These are phyloP conservation scores for Magnaporthiopsis incrustans DNA, from an alignment of 2,329 filamentous ascomycete species.

Conservation along the genomic window DNA sequence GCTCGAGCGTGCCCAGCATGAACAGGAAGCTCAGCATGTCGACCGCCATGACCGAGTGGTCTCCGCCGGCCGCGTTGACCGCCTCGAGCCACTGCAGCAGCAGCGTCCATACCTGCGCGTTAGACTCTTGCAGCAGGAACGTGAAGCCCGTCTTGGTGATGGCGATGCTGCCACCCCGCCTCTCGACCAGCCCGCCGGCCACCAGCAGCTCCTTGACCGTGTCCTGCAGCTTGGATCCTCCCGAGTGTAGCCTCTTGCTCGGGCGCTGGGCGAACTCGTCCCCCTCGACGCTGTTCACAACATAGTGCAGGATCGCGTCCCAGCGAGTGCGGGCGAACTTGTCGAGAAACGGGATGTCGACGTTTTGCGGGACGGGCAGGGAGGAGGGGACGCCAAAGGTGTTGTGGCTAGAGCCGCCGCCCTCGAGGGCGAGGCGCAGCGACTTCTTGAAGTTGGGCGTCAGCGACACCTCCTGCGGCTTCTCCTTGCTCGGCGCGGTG, in stretches of 20 bases:
- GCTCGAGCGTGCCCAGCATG: slow-evolving; percentile 84
- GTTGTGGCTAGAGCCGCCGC: slow-evolving; percentile 66
- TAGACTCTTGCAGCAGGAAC: slow-evolving; percentile 89
- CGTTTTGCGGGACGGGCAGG: slow-evolving; percentile 50
- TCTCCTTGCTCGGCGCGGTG: slow-evolving; percentile 50
- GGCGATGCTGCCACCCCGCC: slow-evolving; percentile 40
- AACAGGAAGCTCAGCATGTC: slow-evolving; percentile 96
- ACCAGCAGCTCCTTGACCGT: slow-evolving; percentile 81
- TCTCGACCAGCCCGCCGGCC: slow-evolving; percentile 71
- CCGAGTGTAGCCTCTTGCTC: slow-evolving; percentile 27
- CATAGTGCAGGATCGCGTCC: slow-evolving; percentile 94
- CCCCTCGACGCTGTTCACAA: slow-evolving; percentile 66
- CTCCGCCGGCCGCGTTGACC: slow-evolving; percentile 33
- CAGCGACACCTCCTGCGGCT: slow-evolving; percentile 64
- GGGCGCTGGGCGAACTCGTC: slow-evolving; percentile 39
- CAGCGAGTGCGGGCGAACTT: slow-evolving; percentile 80
- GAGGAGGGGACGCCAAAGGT: slow-evolving; percentile 85
- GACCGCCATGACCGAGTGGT: slow-evolving; percentile 48
- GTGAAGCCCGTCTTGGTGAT: slow-evolving; percentile 94
- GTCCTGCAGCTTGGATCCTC: slow-evolving; percentile 52
- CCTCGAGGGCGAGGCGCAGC: slow-evolving; percentile 78
- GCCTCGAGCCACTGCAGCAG: slow-evolving; percentile 89
- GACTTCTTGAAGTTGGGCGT: slow-evolving; percentile 77
- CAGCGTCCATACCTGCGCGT: slow-evolving; percentile 94
- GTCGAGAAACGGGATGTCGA: slow-evolving; percentile 70